Evolutionary conservation across 108 stramenopile species (phyloP), one percentile per base, ranked within the genome.

Genomic region (Skeletonema grethae): DNA sequence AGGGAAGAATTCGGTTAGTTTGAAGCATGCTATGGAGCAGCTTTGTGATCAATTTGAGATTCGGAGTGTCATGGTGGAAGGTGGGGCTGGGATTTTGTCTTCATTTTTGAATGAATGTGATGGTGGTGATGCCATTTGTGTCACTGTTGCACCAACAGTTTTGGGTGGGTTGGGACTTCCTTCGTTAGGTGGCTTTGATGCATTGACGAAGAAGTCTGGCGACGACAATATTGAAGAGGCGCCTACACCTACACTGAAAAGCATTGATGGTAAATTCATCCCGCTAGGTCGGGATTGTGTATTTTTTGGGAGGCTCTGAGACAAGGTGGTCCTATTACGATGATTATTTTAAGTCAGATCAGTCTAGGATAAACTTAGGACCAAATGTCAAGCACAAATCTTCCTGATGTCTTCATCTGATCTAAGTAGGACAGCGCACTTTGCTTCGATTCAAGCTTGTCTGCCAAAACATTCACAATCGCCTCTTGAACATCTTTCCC

Each of bases 401-500:
- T 60, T 59, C 82, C 77, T 24, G 73, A 65, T 10, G 57, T 31
- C 67, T 95, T 95, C 89, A 93, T 82, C 46, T 85, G 66, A 38
- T 86, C 76, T 2, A 92, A 16, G 59, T 88, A 77, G 6, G 58
- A 60, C 50, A 57, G 71, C 10, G 86, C 87, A 24, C 30, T 46
- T 12, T 78, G 73, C 16, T 16, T 69, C 18, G 57, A 65, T 2
- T 73, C 69, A 18, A 66, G 63, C 53, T 65, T 57, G 6, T 70
- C 59, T 10, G 72, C 69, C 56, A 96, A 55, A 29, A 96, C 57
- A 34, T 85, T 67, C 8, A 69, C 86, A 12, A 97, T 75, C 3
- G 91, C 77, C 12, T 58, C 65, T 69, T 90, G 90, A n/a, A 98
- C 97, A 84, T 96, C 97, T 48, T 82, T 88, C 7, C 87, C 97